phyloP scores from a whole-genome alignment of 768 basidiomycete species.

The Mycena floridula region DNA sequence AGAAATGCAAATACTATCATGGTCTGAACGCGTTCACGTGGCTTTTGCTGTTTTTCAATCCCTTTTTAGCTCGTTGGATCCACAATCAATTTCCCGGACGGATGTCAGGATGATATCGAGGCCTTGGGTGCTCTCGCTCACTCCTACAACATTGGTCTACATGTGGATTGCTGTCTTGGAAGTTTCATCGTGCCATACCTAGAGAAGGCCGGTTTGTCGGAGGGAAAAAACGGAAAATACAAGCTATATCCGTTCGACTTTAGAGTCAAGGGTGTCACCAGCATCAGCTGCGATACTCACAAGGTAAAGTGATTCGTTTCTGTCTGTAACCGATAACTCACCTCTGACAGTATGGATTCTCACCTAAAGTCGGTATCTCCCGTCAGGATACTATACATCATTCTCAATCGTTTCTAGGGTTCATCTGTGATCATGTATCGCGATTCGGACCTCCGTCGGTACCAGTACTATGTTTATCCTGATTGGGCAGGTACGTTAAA shows the following conservation, averaged over 20 bases:
- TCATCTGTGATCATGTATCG: constrained; percentile 96
- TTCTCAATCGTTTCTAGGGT: constrained; percentile 39
- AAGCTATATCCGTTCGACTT: constrained; percentile 82
- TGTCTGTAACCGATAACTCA: constrained; percentile 5
- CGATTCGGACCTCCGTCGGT: constrained; percentile 61
- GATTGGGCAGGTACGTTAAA: constrained; percentile 65
- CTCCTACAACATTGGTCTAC: constrained; percentile 73
- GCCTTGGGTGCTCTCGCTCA: constrained; percentile 71
- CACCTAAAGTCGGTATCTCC: constrained; percentile 64
- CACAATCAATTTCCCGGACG: constrained; percentile 80
- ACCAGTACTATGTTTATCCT: constrained; percentile 85
- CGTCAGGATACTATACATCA: constrained; percentile 1
- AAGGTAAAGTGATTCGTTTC: constrained; percentile 48
- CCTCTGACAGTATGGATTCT: constrained; percentile 73
- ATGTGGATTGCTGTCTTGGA: constrained; percentile 94
- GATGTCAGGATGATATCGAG: constrained; percentile 81
- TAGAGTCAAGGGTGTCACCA: constrained; percentile 83
- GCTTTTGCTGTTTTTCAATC: no score
- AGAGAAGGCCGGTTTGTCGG: constrained; percentile 66
- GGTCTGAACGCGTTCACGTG: no score
- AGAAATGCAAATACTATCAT: constrained; percentile 89
- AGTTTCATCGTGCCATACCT: constrained; percentile 94
- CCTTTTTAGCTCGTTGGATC: constrained; percentile 70
- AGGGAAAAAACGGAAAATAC: constrained; percentile 48
- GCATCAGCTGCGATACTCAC: constrained; percentile 94